Conservation (phyloP, 2,329 filamentous ascomycete genomes). For the Daldinia sp. region DNA sequence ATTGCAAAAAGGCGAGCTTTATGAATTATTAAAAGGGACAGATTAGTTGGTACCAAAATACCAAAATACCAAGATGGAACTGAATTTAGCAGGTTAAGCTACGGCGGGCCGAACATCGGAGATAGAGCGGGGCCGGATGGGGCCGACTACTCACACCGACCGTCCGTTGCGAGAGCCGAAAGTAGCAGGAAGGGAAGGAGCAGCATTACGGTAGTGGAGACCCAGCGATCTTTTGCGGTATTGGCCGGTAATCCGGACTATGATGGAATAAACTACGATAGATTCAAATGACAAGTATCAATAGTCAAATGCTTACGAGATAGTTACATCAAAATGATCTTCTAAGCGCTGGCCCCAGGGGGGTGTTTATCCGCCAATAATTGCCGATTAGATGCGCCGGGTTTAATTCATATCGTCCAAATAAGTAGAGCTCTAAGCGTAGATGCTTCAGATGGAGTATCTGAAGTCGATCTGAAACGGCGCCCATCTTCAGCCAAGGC, state of each 20-base stretch:
- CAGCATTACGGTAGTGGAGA: not conserved
- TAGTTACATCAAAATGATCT: not conserved
- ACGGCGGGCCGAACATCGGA: conserved; percentile 32
- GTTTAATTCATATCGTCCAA: not conserved
- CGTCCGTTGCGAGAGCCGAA: conserved; percentile 7
- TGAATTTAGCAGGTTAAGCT: conserved; percentile 3
- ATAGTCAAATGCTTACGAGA: not conserved
- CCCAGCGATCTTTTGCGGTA: not conserved
- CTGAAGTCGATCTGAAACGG: conserved; percentile 38
- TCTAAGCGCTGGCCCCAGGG: not conserved
- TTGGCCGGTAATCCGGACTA: not conserved
- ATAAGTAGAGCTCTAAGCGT: not conserved
- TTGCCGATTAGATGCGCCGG: conserved; percentile 9
- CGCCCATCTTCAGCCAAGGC: conserved; percentile 18
- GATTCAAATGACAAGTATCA: not conserved
- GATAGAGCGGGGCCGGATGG: conserved; percentile 16
- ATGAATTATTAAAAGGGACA: no score
- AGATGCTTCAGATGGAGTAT: conserved; percentile 31
- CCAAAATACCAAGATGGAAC: conserved; percentile 3
- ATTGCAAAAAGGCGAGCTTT: not conserved
- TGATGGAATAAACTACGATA: not conserved
- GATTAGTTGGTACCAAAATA: no score
- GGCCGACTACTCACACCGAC: conserved; percentile 7
- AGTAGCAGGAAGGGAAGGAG: not conserved
- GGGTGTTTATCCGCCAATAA: not conserved